Evolutionary conservation across 768 basidiomycete species (phyloP), one percentile per base, ranked within the genome.

Genomic region (Hemileccinum impolitum): DNA sequence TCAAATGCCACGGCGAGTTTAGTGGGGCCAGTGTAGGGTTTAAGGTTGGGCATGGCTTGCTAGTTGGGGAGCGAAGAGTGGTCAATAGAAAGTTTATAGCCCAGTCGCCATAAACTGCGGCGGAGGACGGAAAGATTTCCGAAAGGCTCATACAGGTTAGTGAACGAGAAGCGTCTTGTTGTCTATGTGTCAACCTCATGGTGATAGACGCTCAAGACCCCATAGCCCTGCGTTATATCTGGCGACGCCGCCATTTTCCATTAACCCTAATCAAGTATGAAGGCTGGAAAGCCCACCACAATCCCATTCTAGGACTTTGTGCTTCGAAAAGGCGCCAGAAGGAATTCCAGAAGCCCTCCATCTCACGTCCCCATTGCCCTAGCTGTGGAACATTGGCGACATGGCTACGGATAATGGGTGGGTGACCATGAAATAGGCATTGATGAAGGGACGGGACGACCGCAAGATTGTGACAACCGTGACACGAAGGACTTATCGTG

Each of bases 1-100:
- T 78, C 77, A 41, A 78, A 72, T 0, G 74, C 75, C 15, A 79
- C 50, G 0, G 76, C 67, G 3, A 78, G 64, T 45, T 69, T 70
- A 6, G 40, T 26, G n/a, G 48, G 21, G 1, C 56, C 56, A 10
- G 36, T 8, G 42, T 58, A 28, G 10, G 41, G 35, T 35, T 45
- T 50, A 12, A 30, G 41, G 25, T n/a, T 13, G 4, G n/a, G 32
- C 56, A 57, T 57, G 42, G n/a, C 15, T 40, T 19, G 32, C n/a
- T 19, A 37, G 18, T 30, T 36, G 25, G 23, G 18, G 32, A 30
- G 25, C 11, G 19, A 17, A 21, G 1, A 14, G 37, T 31, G 18
- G 18, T 18, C 0, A 12, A 15, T 12, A 12, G 37, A 25, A n/a
- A 14, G 19, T 37, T 31, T 44, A 36, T 37, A 30, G 9, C 7